Evolutionary conservation across 1,139 yeast species (phyloP).

Genomic region (Lodderomyces elongisporus): DNA sequence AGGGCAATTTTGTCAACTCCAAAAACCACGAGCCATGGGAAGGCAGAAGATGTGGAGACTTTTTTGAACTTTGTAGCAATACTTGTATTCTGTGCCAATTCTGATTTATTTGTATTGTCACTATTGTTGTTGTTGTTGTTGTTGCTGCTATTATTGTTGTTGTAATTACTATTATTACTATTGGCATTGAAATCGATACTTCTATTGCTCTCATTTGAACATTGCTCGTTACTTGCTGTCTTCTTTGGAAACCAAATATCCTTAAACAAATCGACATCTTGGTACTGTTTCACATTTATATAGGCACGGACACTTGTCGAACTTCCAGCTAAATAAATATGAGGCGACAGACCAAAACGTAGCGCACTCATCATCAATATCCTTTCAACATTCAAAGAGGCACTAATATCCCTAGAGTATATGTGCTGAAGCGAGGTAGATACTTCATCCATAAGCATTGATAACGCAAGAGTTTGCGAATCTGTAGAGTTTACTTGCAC

Average conservation of each 20-base stretch:
- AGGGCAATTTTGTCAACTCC: constrained; percentile 50
- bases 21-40: constrained; percentile 73
- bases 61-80: constrained; percentile 52
- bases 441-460: constrained; percentile 46
- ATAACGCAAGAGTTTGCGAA: constrained; percentile 27
- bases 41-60: constrained; percentile 58
- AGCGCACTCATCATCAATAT: constrained; percentile 39
- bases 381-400: constrained; percentile 56
- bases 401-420: constrained; percentile 86
- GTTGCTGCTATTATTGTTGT: constrained; percentile 3
- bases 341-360: constrained; percentile 32
- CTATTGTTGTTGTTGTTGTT: constrained; percentile 2
- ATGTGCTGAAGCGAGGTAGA: constrained; percentile 80
- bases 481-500: constrained; percentile 51
- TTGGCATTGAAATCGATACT: no score
- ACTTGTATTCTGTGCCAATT: constrained; percentile 30
- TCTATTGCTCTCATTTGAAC: no score
- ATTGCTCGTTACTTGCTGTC: no score
- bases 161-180: no score
- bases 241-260: constrained; percentile 79
- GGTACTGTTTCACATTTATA: constrained; percentile 77
- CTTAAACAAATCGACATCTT: constrained; percentile 74
- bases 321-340: constrained; percentile 48
- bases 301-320: constrained; percentile 57
- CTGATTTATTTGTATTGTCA: constrained; percentile 7